Base-by-base conservation (phyloP, 331 rosid species). In the Cydonia oblonga region DNA sequence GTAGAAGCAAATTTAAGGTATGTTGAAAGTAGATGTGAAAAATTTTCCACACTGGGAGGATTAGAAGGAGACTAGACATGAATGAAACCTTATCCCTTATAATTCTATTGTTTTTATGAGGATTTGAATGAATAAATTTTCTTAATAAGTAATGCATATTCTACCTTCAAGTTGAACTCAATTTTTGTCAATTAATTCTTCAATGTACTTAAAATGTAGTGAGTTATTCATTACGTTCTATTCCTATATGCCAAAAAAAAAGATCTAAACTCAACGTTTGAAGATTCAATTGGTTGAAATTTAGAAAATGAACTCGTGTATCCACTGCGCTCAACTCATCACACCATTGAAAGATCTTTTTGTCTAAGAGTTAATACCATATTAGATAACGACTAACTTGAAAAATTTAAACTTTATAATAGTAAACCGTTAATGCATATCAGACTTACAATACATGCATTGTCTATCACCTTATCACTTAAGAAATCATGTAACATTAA, bases 381-480 rank as follows among this genome's bases (percentile, higher is more conserved):
- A 40, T 40, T 40, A 40, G 5, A 40, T 3, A 40, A 40, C 5
- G 15, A 11, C 5, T 40, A 11, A 11, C 15, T 40, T 40, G 2
- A 11, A 40, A 40, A 40, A 2, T 40, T 40, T 40, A 11, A 40
- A 40, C 2, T 40, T 10, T 40, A 40, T 40, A 40, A 40, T 40
- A 3, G 0, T 11, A 40, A 1, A 40, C 0, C 15, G 2, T 0
- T 1, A 40, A 40, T 40, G 0, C 2, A 40, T 40, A 11, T 40
- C 46, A 40, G 0, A 40, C 5, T 38, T 40, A 11, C 5, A 40
- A 40, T 40, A 40, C 5, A 0, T 3, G 0, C 46, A 3, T 0
- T 33, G 15, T 40, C 0, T 40, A 40, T 11, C 46, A 2, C 0
- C 15, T 40, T 0, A 40, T 10, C 0, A 40, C 5, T 3, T 40